These are phyloP conservation scores for Podaxis sp. DNA, from an alignment of 768 basidiomycete genomes.

Conservation along the genomic window DNA sequence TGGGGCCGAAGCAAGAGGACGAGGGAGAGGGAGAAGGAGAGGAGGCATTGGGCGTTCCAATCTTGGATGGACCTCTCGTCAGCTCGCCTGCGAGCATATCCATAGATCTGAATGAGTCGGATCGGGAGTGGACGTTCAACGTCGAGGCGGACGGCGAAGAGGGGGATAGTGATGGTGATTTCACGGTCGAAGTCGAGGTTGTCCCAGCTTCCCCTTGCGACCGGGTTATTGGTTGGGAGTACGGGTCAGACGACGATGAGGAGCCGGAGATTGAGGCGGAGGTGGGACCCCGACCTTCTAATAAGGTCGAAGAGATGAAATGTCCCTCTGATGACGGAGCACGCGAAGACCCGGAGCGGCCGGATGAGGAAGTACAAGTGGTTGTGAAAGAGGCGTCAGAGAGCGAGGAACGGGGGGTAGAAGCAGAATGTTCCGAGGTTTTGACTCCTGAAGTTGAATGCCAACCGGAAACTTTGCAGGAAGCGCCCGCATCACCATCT, in stretches of 20 bases:
- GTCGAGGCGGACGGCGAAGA: constrained; percentile 3
- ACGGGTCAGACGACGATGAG: constrained; percentile 1
- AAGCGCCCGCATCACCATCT: background rate
- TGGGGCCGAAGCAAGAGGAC: background rate
- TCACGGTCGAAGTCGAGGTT: background rate
- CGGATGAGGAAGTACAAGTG: background rate
- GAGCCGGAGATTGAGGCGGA: background rate
- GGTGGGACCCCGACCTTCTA: background rate
- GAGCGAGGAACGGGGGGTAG: background rate
- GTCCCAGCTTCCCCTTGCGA: constrained; percentile 1
- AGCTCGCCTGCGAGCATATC: constrained; percentile 9
- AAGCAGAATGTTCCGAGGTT: background rate
- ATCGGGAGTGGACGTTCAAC: background rate
- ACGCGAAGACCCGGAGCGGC: background rate
- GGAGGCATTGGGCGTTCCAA: constrained; percentile 14
- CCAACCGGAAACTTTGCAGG: background rate
- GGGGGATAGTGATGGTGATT: background rate
- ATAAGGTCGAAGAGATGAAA: background rate
- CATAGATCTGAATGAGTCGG: background rate
- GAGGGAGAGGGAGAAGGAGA: constrained; percentile 16
- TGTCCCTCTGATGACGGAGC: background rate
- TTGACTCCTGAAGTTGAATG: background rate
- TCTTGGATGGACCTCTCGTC: constrained; percentile 13
- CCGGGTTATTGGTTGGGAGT: background rate
- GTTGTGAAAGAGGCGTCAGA: background rate